These are phyloP conservation scores for Carex myosuroides DNA, from an alignment of 176 grass and related monocot species.

Conservation along the genomic window DNA sequence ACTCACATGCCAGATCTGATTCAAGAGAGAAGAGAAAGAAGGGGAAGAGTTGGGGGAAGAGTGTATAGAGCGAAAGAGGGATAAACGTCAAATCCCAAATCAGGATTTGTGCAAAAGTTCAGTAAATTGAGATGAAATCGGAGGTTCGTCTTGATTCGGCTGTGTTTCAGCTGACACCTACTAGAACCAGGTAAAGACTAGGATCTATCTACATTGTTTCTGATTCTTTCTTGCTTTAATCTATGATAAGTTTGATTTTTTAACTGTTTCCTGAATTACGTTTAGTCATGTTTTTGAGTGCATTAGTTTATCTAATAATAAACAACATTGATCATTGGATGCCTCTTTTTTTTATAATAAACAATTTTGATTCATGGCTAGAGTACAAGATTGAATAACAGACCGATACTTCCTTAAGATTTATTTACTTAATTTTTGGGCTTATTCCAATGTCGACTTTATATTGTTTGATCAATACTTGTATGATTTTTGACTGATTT, in stretches of 20 bases:
- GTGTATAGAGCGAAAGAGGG: neutral
- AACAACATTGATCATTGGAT: neutral
- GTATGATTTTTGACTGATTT: neutral
- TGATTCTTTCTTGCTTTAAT: neutral
- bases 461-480: neutral
- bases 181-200: constrained; percentile 67
- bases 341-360: neutral
- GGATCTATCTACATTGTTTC: constrained; percentile 27
- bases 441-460: neutral
- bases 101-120: neutral
- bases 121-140: constrained; percentile 49
- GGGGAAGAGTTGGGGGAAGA: neutral
- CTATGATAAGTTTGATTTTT: neutral
- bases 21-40: neutral
- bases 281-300: neutral
- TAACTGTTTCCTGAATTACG: neutral
- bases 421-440: neutral
- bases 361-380: neutral
- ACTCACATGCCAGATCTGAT: constrained; percentile 23
- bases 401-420: neutral
- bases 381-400: neutral
- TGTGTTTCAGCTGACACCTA: constrained; percentile 89
- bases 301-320: neutral
- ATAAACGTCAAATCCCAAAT: constrained; percentile 5
- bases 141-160: constrained; percentile 70